A percentile compares a stretch with the other conserved stretches of the same genome.
These are phyloP conservation scores for Echinochloa phyllopogon DNA, from an alignment of 176 grass and related monocot genomes.

Conservation along the genomic window DNA sequence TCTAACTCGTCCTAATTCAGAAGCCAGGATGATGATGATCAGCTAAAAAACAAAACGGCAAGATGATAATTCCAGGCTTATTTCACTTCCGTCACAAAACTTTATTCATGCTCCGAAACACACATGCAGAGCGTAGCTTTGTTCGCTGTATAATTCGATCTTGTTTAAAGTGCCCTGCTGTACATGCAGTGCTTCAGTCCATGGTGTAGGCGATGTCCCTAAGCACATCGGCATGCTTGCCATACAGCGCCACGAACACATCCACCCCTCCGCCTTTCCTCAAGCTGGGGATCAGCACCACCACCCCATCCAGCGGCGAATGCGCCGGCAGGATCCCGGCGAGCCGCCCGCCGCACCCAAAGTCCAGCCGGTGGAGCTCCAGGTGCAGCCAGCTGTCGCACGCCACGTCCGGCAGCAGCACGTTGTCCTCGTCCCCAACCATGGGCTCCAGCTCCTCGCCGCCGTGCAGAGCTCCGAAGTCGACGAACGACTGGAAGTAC, in stretches of 20 bases:
- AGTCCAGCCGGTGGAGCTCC: constrained; percentile 46
- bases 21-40: too few species aligned
- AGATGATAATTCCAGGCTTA: background rate
- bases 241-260: constrained; percentile 46
- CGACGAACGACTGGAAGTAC: constrained; percentile 65
- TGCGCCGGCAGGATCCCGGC: constrained; percentile 44
- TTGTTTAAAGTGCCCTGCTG: background rate
- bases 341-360: constrained; percentile 47
- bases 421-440: constrained; percentile 12
- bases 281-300: constrained; percentile 52
- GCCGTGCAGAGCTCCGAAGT: constrained; percentile 51
- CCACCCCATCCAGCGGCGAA: constrained; percentile 50
- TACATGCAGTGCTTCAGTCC: background rate
- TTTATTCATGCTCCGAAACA: background rate
- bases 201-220: constrained; percentile 46
- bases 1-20: too few species aligned
- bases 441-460: constrained; percentile 37
- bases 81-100: background rate
- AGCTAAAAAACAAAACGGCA: too few species aligned
- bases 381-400: constrained; percentile 59
- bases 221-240: constrained; percentile 47
- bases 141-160: background rate
- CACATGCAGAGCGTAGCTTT: background rate
- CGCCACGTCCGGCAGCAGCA: constrained; percentile 45
- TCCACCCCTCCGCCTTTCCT: constrained; percentile 46